phyloP scores from a whole-genome alignment of 1,284 basidiomycete genomes.

The Lentinula novae-zelandiae region DNA sequence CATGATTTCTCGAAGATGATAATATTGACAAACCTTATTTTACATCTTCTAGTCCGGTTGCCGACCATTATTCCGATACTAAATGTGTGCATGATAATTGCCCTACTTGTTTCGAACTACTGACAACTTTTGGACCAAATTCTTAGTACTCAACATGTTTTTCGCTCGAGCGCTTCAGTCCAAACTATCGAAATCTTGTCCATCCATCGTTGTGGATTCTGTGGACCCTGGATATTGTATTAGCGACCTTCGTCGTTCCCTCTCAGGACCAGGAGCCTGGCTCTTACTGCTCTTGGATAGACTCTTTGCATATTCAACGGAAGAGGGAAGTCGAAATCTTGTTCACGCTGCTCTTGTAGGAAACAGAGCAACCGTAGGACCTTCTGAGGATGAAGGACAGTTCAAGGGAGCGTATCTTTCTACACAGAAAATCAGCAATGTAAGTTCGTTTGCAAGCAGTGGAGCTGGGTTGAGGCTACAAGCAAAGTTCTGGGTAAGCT shows the following conservation, averaged over 20 bases:
- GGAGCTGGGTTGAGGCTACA: slow-evolving; percentile 35
- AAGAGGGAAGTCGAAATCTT: slow-evolving; percentile 38
- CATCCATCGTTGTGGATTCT: slow-evolving; percentile 31
- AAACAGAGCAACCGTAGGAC: slow-evolving; percentile 4
- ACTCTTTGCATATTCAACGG: slow-evolving; percentile 30
- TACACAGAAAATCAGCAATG: slow-evolving; percentile 9
- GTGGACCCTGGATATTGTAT: slow-evolving; percentile 46
- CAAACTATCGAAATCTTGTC: slow-evolving; percentile 24
- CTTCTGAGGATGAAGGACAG: slow-evolving; percentile 10
- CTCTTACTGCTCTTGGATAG: slow-evolving; percentile 21
- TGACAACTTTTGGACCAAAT: neutral
- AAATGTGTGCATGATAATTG: slow-evolving; percentile 26
- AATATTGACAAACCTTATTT: neutral
- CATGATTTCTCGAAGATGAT: neutral
- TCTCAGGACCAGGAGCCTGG: slow-evolving; percentile 16
- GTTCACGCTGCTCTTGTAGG: slow-evolving; percentile 36
- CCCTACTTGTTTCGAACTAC: neutral
- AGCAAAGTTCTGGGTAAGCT: slow-evolving; percentile 34
- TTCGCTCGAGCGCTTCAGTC: slow-evolving; percentile 36
- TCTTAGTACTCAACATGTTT: slow-evolving; percentile 35
- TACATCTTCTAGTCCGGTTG: slow-evolving; percentile 13
- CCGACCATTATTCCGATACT: slow-evolving; percentile 25
- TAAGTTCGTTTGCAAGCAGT: slow-evolving; percentile 22
- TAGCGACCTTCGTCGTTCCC: slow-evolving; percentile 33
- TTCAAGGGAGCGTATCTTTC: slow-evolving; percentile 20